These are phyloP conservation scores for Phytophthora cryptogea DNA, from an alignment of 352 stramenopile species.

Conservation along the genomic window DNA sequence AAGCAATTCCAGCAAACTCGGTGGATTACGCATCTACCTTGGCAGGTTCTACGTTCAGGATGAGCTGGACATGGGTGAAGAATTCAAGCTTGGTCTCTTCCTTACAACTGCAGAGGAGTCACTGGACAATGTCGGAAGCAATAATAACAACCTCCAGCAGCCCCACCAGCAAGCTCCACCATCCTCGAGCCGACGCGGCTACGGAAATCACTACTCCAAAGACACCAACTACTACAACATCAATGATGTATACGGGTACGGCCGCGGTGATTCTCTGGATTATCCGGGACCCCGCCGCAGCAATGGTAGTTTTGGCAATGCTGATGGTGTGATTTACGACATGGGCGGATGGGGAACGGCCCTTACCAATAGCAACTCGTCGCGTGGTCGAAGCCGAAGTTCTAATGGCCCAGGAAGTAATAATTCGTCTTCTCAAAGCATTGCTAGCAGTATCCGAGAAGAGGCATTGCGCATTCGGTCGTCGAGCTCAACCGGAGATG, in stretches of 20 bases:
- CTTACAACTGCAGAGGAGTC: conserved; percentile 56
- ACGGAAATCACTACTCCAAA: conserved; percentile 32
- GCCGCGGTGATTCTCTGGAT: conserved; percentile 42
- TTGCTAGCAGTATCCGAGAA: conserved; percentile 66
- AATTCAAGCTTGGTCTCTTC: conserved; percentile 80
- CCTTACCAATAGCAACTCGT: conserved; percentile 20
- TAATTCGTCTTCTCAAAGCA: conserved; percentile 13
- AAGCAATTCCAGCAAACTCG: conserved; percentile 51
- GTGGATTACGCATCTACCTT: conserved; percentile 71
- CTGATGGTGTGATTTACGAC: conserved; percentile 43
- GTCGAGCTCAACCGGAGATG: conserved; percentile 44
- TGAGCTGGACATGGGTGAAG: conserved; percentile 63
- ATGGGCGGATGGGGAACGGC: conserved; percentile 38
- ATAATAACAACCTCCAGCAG: conserved; percentile 32
- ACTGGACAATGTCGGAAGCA: conserved; percentile 30
- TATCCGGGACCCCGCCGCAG: conserved; percentile 22
- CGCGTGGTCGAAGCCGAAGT: conserved; percentile 26
- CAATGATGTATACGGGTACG: conserved; percentile 47
- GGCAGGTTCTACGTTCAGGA: conserved; percentile 79
- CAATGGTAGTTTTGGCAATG: conserved; percentile 33
- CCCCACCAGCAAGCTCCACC: conserved; percentile 18
- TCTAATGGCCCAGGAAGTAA: conserved; percentile 19
- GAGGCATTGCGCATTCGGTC: conserved; percentile 70
- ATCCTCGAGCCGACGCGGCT: conserved; percentile 27
- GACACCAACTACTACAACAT: conserved; percentile 41